Conservation (phyloP, 768 basidiomycete species). For the Collybia sp. region DNA sequence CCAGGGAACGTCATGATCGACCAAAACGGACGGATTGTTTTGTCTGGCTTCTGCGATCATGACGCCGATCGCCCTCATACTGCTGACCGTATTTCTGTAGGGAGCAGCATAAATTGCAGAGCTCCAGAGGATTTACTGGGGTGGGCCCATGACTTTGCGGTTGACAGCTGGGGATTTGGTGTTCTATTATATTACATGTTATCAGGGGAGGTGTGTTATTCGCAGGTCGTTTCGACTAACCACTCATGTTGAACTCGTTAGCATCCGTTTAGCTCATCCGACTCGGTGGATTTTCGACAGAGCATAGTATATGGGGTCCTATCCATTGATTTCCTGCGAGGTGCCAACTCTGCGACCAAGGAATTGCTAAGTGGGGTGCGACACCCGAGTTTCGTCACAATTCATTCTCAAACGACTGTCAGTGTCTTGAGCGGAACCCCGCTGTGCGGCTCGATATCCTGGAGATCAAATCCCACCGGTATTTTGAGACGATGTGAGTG, state of each 20-base stretch:
- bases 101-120: slow-evolving; percentile 21
- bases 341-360: slow-evolving; percentile 24
- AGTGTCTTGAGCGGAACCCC: slow-evolving; percentile 60
- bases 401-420: slow-evolving; percentile 1
- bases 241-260: slow-evolving; percentile 11
- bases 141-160: slow-evolving; percentile 47
- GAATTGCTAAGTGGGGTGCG: slow-evolving; percentile 44
- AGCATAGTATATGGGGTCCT: slow-evolving; percentile 28
- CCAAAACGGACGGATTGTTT: slow-evolving; percentile 38
- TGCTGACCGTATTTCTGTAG: slow-evolving; percentile 4
- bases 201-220: slow-evolving; percentile 34
- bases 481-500: slow-evolving; percentile 45
- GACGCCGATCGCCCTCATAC: slow-evolving; percentile 9
- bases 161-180: slow-evolving; percentile 62
- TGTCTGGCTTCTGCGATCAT: slow-evolving; percentile 43
- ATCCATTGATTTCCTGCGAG: slow-evolving; percentile 18
- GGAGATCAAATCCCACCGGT: slow-evolving; percentile 40
- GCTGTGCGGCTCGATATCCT: slow-evolving; percentile 34
- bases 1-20: slow-evolving; percentile 42
- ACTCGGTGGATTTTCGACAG: slow-evolving; percentile 22
- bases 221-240: background rate
- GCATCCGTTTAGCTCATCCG: slow-evolving; percentile 34
- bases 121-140: slow-evolving; percentile 53
- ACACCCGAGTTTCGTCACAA: background rate
- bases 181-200: slow-evolving; percentile 46